Evolutionary conservation across 176 grass and related monocot species (phyloP).

Genomic region (Ampelocalamus luodianensis): DNA sequence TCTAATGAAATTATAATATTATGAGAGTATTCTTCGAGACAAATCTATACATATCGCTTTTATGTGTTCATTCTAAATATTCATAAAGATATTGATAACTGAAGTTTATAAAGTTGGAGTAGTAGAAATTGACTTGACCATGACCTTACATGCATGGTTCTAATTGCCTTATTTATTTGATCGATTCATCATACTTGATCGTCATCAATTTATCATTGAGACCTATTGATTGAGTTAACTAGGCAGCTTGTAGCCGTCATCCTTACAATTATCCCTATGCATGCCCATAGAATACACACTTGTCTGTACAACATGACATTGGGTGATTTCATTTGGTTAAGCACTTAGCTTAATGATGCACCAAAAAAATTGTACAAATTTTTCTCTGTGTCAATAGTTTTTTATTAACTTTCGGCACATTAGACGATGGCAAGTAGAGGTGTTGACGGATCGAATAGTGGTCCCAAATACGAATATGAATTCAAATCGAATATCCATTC

Average conservation of each 20-base stretch:
- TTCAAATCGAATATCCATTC: too few relatives aligned
- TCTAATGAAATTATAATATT: too few relatives aligned
- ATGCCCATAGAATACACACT: constrained; percentile 26
- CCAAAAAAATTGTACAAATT: neutral
- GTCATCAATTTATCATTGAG: constrained; percentile 10
- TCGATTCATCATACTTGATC: neutral
- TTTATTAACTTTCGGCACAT: too few relatives aligned
- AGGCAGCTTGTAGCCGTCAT: constrained; percentile 16
- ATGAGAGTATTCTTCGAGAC: too few relatives aligned
- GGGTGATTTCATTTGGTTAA: constrained; percentile 1
- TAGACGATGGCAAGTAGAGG: too few relatives aligned
- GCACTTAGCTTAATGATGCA: neutral
- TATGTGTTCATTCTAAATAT: too few relatives aligned
- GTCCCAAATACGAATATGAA: too few relatives aligned
- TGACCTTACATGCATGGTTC: neutral
- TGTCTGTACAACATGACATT: neutral
- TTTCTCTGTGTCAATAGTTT: too few relatives aligned
- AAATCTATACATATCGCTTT: too few relatives aligned
- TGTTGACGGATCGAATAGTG: too few relatives aligned
- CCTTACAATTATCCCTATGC: neutral
- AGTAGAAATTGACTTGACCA: constrained; percentile 37
- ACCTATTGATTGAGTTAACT: constrained; percentile 7
- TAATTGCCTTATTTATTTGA: neutral
- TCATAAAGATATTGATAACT: too few relatives aligned
- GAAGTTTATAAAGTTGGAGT: too few relatives aligned